Evolutionary conservation across 257 asterid genomes (phyloP).

Genomic region (Verbena officinalis): DNA sequence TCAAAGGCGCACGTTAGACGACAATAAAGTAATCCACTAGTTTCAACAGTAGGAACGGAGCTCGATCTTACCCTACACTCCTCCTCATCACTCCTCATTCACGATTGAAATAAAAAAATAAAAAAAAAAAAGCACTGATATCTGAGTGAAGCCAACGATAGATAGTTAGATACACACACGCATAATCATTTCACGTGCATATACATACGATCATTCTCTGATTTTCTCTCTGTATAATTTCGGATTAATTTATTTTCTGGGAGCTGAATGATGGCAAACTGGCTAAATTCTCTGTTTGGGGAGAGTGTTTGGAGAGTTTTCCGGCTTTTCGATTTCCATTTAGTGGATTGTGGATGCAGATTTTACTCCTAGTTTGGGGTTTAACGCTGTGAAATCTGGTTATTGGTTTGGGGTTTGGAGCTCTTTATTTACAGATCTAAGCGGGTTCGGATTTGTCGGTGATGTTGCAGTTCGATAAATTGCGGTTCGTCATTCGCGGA

Average conservation of each 20-base stretch:
- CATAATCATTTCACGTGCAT: conserved; percentile 25
- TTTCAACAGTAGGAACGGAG: not conserved
- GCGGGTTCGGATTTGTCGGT: conserved; percentile 41
- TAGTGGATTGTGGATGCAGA: conserved; percentile 27
- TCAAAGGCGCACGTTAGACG: conserved; percentile 50
- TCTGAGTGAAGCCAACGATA: conserved; percentile 46
- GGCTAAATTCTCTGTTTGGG: conserved; percentile 22
- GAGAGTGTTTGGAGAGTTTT: conserved; percentile 29
- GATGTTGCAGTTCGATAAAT: conserved; percentile 43
- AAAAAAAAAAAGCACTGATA: conserved; percentile 30
- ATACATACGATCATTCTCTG: conserved; percentile 8
- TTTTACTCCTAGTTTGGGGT: conserved; percentile 33
- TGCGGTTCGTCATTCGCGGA: conserved; percentile 31
- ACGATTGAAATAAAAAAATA: too few relatives aligned
- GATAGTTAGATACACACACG: conserved; percentile 18
- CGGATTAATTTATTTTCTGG: not conserved
- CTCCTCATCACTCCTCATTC: not conserved
- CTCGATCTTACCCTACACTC: conserved; percentile 34
- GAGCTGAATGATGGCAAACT: conserved; percentile 39
- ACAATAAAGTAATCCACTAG: conserved; percentile 28
- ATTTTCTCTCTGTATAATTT: conserved; percentile 30
- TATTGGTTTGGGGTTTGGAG: conserved; percentile 22
- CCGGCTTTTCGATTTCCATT: conserved; percentile 31
- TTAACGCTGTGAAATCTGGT: conserved; percentile 28
- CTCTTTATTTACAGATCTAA: conserved; percentile 49